Evolutionary conservation across 2,329 filamentous ascomycete genomes (phyloP).

Genomic region (Aspergillus chevalieri): DNA sequence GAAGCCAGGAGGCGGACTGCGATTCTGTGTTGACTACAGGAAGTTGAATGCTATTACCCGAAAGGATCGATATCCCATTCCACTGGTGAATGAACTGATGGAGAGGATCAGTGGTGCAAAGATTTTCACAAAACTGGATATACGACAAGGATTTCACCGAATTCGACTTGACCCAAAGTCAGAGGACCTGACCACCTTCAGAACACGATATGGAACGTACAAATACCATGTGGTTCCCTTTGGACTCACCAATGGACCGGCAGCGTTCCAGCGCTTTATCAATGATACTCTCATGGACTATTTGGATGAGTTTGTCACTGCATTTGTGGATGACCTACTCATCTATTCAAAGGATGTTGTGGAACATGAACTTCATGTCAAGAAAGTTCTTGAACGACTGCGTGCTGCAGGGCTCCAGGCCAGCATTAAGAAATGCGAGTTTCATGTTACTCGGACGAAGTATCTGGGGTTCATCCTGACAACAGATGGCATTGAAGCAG

Average conservation of each 20-base stretch:
- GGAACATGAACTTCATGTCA: slow-evolving; percentile 4
- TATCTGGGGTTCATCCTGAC: slow-evolving; percentile 28
- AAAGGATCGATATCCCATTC: slow-evolving; percentile 25
- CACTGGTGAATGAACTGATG: slow-evolving; percentile 18
- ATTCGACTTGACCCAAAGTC: not conserved
- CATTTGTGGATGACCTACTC: slow-evolving; percentile 4
- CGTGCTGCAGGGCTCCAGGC: slow-evolving; percentile 11
- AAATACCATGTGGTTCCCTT: slow-evolving; percentile 1
- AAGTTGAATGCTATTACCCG: slow-evolving; percentile 23
- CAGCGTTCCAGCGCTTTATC: slow-evolving; percentile 5
- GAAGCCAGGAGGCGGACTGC: not conserved
- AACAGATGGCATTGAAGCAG: slow-evolving; percentile 18
- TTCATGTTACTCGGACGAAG: slow-evolving; percentile 19
- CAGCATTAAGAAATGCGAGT: slow-evolving; percentile 24
- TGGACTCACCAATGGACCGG: slow-evolving; percentile 4
- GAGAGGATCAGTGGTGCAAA: slow-evolving; percentile 9
- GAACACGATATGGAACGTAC: slow-evolving; percentile 1
- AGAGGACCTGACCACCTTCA: slow-evolving; percentile 1
- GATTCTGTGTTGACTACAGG: slow-evolving; percentile 25
- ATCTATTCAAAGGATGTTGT: slow-evolving; percentile 1
- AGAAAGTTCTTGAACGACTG: slow-evolving; percentile 7
- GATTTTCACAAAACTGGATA: slow-evolving; percentile 18
- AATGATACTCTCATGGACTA: not conserved
- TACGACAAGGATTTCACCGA: slow-evolving; percentile 5
- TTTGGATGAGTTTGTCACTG: not conserved